phyloP scores from a whole-genome alignment of 805 yeast species.

The Allodekkera sacchari region DNA sequence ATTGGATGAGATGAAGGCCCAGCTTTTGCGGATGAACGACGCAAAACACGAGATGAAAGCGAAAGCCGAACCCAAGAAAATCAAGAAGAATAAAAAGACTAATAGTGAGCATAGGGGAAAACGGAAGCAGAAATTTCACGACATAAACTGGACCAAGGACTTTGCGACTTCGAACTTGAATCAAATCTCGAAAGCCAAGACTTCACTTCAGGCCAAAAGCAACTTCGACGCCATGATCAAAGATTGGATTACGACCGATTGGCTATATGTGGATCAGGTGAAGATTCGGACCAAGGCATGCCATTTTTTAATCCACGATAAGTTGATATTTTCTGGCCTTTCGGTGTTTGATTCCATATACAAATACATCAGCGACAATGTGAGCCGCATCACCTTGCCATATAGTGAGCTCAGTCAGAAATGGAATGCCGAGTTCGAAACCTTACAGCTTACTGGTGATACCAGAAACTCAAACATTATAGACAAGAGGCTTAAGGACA shows the following conservation, averaged over 20 bases:
- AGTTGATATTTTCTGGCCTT: slow-evolving; percentile 12
- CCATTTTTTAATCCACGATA: slow-evolving; percentile 22
- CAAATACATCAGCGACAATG: slow-evolving; percentile 3
- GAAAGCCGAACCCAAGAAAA: not conserved
- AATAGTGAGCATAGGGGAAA: not conserved
- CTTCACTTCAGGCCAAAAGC: slow-evolving; percentile 11
- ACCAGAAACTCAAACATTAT: slow-evolving; percentile 1
- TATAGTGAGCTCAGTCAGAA: slow-evolving; percentile 1
- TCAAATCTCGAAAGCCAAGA: slow-evolving; percentile 3
- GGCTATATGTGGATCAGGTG: slow-evolving; percentile 9
- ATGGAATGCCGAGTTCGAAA: slow-evolving; percentile 15
- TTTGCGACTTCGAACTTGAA: not conserved
- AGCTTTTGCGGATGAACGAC: too few relatives aligned
- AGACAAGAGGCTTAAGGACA: slow-evolving; percentile 9
- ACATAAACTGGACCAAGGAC: slow-evolving; percentile 4
- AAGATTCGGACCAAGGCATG: slow-evolving; percentile 10
- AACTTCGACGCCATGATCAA: slow-evolving; percentile 17
- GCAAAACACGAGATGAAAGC: too few relatives aligned
- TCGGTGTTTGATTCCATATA: slow-evolving; percentile 13
- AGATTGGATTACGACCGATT: slow-evolving; percentile 17
- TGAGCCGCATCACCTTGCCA: slow-evolving; percentile 7
- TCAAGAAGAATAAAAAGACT: too few relatives aligned
- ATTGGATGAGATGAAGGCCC: too few relatives aligned
- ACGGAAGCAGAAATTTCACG: not conserved
- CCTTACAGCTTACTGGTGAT: slow-evolving; percentile 1